Percentiles rank a stretch among this genome's conserved stretches.
Evolutionary conservation across 73 alveolate genomes (phyloP).

Genomic region (Paramecium caudatum): DNA sequence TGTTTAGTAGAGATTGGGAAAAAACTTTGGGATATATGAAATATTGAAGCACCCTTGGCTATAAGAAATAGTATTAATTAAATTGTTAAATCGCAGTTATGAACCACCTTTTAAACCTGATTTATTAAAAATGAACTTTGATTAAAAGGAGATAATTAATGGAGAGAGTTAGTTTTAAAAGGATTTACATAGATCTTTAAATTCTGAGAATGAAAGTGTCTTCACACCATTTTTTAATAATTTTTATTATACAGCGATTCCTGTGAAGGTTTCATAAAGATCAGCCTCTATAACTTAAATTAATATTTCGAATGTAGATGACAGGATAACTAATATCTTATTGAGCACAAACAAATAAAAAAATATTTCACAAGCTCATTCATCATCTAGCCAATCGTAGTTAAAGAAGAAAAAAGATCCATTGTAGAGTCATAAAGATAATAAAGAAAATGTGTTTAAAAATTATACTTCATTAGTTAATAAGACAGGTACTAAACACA

Average conservation of each 20-base stretch:
- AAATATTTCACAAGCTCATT: not conserved
- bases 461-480: not conserved
- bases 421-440: not conserved
- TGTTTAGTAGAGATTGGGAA: conserved; percentile 89
- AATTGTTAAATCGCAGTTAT: conserved; percentile 37
- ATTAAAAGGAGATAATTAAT: conserved; percentile 52
- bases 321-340: conserved; percentile 13
- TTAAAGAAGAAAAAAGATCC: not conserved
- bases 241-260: conserved; percentile 7
- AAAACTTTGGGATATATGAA: conserved; percentile 74
- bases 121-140: conserved; percentile 67
- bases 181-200: conserved; percentile 31
- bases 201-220: not conserved
- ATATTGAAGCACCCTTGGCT: conserved; percentile 77
- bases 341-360: not conserved
- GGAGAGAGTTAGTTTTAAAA: conserved; percentile 73
- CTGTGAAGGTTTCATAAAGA: not conserved
- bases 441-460: conserved; percentile 44
- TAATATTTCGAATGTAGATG: conserved; percentile 47
- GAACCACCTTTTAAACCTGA: conserved; percentile 80
- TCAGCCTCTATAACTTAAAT: conserved; percentile 53
- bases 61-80: conserved; percentile 20
- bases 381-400: conserved; percentile 28
- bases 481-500: conserved; percentile 16
- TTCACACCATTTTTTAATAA: conserved; percentile 42